phyloP scores from a whole-genome alignment of 2,329 filamentous ascomycete species.

The Phoma sp. region DNA sequence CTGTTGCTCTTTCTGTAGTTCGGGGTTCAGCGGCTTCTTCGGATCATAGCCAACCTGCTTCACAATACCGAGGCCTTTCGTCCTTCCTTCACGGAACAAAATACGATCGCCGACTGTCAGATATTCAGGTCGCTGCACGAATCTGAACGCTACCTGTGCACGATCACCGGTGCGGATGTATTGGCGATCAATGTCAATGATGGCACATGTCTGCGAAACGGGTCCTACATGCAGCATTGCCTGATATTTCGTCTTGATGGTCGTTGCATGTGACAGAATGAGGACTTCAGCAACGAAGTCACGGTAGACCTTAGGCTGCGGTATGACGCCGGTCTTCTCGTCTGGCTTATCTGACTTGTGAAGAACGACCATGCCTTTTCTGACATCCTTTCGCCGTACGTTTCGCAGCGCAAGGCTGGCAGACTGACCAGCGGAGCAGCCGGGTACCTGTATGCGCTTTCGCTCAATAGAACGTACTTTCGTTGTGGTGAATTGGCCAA shows the following conservation, averaged over 20 bases:
- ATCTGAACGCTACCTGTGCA: slow-evolving; percentile 92
- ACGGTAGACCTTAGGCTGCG: slow-evolving; percentile 58
- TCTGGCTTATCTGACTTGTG: slow-evolving; percentile 76
- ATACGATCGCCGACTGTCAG: slow-evolving; percentile 86
- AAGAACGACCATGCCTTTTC: slow-evolving; percentile 97
- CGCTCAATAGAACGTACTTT: slow-evolving; percentile 91
- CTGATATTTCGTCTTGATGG: slow-evolving; percentile 95
- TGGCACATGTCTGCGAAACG: slow-evolving; percentile 92
- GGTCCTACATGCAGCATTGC: slow-evolving; percentile 97
- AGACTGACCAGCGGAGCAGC: slow-evolving; percentile 88
- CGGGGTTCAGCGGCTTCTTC: slow-evolving; percentile 51
- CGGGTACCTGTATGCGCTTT: slow-evolving; percentile 87
- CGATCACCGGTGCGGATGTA: slow-evolving; percentile 94
- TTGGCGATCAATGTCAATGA: slow-evolving; percentile 96
- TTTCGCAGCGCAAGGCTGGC: slow-evolving; percentile 90
- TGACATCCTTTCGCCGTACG: slow-evolving; percentile 85
- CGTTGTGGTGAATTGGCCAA: slow-evolving; percentile 88
- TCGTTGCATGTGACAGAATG: slow-evolving; percentile 93
- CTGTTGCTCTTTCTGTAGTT: slow-evolving; percentile 32
- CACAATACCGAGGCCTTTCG: slow-evolving; percentile 93
- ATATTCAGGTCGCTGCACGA: slow-evolving; percentile 93
- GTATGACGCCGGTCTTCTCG: slow-evolving; percentile 41
- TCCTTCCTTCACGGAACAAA: slow-evolving; percentile 91
- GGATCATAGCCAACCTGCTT: slow-evolving; percentile 89
- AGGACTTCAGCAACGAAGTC: slow-evolving; percentile 75